Percentiles rank a stretch among this genome's conserved stretches.
phyloP scores from a whole-genome alignment of 345 rosid species.

The Citrus trifoliata region DNA sequence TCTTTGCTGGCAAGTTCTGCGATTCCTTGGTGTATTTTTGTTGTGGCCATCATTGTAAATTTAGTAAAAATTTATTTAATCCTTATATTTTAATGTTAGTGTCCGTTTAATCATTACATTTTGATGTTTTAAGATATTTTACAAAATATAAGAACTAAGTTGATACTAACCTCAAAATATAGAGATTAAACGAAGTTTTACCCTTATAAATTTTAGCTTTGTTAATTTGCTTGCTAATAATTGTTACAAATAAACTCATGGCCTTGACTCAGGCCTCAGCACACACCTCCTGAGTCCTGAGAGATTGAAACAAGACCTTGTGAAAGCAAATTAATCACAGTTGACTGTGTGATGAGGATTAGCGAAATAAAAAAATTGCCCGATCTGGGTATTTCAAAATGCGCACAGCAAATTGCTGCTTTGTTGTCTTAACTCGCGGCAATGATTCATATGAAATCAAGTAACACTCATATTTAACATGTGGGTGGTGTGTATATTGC shows the following conservation, averaged over 20 bases:
- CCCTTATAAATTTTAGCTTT: background rate
- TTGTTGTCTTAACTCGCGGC: background rate
- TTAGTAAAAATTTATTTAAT: no score
- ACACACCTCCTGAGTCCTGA: background rate
- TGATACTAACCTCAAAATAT: no score
- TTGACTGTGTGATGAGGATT: background rate
- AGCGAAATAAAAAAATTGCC: background rate
- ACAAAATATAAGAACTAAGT: fast-evolving
- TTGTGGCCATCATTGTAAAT: conserved; percentile 5
- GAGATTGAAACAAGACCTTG: background rate
- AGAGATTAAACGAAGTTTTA: no score
- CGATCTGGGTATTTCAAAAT: background rate
- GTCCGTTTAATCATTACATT: fast-evolving
- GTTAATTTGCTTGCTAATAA: background rate
- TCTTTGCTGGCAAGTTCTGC: background rate
- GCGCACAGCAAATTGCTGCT: background rate
- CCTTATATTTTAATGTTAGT: no score
- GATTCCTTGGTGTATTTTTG: background rate
- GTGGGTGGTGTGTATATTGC: no score
- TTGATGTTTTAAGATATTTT: no score
- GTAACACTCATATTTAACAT: no score
- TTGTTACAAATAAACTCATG: background rate
- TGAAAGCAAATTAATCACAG: background rate
- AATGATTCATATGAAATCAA: background rate
- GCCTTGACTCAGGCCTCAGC: background rate